Base-by-base conservation (phyloP, 129 eudicot species). In the Apium graveolens region DNA sequence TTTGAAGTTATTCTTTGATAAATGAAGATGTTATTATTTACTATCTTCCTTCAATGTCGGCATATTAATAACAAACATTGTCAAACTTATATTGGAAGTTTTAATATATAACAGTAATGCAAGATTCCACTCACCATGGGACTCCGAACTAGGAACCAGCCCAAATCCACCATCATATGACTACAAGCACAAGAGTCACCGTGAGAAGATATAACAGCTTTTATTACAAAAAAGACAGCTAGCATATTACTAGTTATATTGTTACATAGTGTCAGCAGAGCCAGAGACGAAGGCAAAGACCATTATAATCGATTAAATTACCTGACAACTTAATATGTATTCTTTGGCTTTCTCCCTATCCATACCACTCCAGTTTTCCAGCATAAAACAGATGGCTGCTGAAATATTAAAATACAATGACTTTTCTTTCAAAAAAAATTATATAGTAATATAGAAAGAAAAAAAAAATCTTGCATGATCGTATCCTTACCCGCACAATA, bases 161-260 rank as follows among this genome's bases (percentile, higher is more conserved):
- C 99, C 99, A 83, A 96, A 96, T 49, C 99, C 99, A 80, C 99
- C 99, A 85, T 96, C 99, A 85, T 96, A 96, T 63, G 99, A 92
- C 99, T 96, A 93, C 95, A 87, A 83, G 49, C 72, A 81, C 37
- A 83, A 42, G 38, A 20, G 29, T 70, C 29, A 49, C 75, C 80
- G 76, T 80, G 53, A 84, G 80, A 49, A 29, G 70, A 43, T 65
- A 77, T 8, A 73, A 32, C 74, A 82, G 39, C 42, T 39, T 41
- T 29, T 76, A 16, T 31, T 41, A 32, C 79, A 83, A 31, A 13
- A 69, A 49, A 69, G 74, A 41, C 48, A 29, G 20, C 26, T 10
- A 48, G 16, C 24, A 31, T 12, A 62, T 70, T 3, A n/a, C 34
- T 24, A 48, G 2, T 51, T 20, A 32, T 27, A 31, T 12, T 66